Conservation (phyloP, 1,284 basidiomycete species). For the Rhodotorula glutinis region DNA sequence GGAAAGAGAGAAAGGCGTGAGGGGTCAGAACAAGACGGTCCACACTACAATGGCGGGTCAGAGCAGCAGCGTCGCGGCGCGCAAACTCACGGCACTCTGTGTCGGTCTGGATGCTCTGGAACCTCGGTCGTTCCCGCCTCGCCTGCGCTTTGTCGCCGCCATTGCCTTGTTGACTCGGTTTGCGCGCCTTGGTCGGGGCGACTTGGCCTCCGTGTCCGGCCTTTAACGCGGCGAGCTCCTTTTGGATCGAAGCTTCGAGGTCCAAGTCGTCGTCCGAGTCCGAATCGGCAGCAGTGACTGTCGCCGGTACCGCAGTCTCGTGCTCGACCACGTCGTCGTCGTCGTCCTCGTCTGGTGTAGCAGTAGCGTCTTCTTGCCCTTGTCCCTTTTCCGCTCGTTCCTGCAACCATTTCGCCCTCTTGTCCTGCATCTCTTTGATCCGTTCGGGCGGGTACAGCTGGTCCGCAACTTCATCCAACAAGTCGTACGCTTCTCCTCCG, state of each 20-base stretch:
- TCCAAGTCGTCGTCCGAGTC: slow-evolving; percentile 13
- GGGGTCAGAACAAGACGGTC: too few species aligned
- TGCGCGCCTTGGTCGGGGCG: slow-evolving; percentile 1
- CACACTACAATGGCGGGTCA: too few species aligned
- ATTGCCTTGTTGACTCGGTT: not conserved
- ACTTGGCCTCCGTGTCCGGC: slow-evolving; percentile 7
- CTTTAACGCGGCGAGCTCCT: slow-evolving; percentile 26
- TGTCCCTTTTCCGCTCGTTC: not conserved
- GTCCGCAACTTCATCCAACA: slow-evolving; percentile 36
- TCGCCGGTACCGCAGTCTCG: too few species aligned
- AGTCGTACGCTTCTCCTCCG: slow-evolving; percentile 28
- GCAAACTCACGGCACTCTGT: slow-evolving; percentile 35
- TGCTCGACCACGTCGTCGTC: not conserved
- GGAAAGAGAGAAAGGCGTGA: too few species aligned
- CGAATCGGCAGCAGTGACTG: not conserved
- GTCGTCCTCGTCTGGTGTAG: not conserved
- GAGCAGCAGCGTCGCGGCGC: too few species aligned
- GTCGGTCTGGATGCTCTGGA: slow-evolving; percentile 33
- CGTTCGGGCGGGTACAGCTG: slow-evolving; percentile 32
- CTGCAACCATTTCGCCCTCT: not conserved
- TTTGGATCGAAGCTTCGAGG: slow-evolving; percentile 29
- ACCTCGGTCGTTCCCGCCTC: slow-evolving; percentile 24
- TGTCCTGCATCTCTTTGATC: slow-evolving; percentile 9
- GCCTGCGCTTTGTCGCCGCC: not conserved
- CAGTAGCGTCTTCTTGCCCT: not conserved